Percentiles rank a stretch among this genome's conserved stretches.
phyloP scores from a whole-genome alignment of 1,284 basidiomycete genomes.

The Heterobasidion occidentale region DNA sequence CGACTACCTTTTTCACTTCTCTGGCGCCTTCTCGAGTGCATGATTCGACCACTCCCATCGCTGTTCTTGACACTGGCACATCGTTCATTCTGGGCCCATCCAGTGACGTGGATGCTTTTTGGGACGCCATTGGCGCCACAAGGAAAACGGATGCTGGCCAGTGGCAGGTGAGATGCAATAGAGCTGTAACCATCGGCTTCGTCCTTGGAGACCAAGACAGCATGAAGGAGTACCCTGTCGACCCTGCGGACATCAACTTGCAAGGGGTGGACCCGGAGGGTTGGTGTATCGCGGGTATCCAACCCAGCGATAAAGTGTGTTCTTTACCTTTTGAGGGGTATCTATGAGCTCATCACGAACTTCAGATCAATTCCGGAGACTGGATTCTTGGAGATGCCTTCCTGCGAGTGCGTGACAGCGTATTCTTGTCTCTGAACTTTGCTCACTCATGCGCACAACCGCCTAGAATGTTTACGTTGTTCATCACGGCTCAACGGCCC shows the following conservation, averaged over 20 bases:
- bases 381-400: conserved; percentile 56
- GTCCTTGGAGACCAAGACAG: conserved; percentile 33
- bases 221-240: conserved; percentile 33
- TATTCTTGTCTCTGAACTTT: background rate
- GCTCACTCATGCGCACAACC: background rate
- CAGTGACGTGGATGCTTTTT: conserved; percentile 42
- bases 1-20: conserved; percentile 21
- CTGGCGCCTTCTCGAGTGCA: conserved; percentile 40
- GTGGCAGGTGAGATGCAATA: conserved; percentile 48
- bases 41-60: conserved; percentile 35
- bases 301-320: conserved; percentile 43
- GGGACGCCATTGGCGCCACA: conserved; percentile 33
- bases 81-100: conserved; percentile 49
- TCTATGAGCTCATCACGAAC: background rate
- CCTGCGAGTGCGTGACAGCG: conserved; percentile 35
- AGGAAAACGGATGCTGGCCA: conserved; percentile 30
- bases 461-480: conserved; percentile 46
- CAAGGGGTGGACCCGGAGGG: conserved; percentile 27
- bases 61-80: conserved; percentile 51
- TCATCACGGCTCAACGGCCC: conserved; percentile 35
- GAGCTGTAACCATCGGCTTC: conserved; percentile 36
- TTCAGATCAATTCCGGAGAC: conserved; percentile 49
- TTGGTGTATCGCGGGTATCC: conserved; percentile 54
- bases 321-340: background rate
- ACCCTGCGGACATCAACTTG: conserved; percentile 50